Base-by-base conservation (phyloP, 2,329 filamentous ascomycete species). In the Xylariomycetidae sp. region DNA sequence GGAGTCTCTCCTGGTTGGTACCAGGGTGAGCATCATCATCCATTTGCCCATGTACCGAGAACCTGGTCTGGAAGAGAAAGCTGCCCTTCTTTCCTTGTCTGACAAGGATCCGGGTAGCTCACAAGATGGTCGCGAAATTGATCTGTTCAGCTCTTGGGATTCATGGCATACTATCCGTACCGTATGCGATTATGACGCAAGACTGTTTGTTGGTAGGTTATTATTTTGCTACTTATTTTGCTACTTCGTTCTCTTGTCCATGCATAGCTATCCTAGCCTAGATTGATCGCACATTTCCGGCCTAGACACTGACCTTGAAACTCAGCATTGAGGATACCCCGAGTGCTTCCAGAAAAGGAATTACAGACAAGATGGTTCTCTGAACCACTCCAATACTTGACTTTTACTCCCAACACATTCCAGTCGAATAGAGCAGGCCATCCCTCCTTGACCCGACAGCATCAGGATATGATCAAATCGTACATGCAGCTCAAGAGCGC, bases 151-250 rank as follows among this genome's bases (percentile, higher is more conserved):
- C 33, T 74, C 82, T 3, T 98, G 94, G 94, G 89, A 97, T 61
- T 82, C 85, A 2, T 98, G 92, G 92, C 83, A 98, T 57, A 72
- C 82, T 15, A 84, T 98, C 51, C 77, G 92, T 33, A 82, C 81
- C 33, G 69, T 88, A 37, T 96, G 88, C 73, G 84, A 82, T 63
- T 97, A 98, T 62, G 83, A 82, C 59, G 64, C 74, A 36, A 78
- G 88, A 57, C 70, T 98, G 23, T 83, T 80, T 51, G 78, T 96
- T 61, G 86, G 90, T 95, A 82, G 68, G 87, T 57, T 16, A 15
- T 16, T n/a, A n/a, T n/a, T n/a, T n/a, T n/a, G n/a, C 11, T 13
- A 11, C 8, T 16, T 9, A 16, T 25, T 16, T 23, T 30, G 40
- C 45, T 31, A 13, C 27, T 29, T 4, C 16, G 12, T 30, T 17